Base-by-base conservation (phyloP, 2,329 filamentous ascomycete genomes). In the Elsinoe batatas region DNA sequence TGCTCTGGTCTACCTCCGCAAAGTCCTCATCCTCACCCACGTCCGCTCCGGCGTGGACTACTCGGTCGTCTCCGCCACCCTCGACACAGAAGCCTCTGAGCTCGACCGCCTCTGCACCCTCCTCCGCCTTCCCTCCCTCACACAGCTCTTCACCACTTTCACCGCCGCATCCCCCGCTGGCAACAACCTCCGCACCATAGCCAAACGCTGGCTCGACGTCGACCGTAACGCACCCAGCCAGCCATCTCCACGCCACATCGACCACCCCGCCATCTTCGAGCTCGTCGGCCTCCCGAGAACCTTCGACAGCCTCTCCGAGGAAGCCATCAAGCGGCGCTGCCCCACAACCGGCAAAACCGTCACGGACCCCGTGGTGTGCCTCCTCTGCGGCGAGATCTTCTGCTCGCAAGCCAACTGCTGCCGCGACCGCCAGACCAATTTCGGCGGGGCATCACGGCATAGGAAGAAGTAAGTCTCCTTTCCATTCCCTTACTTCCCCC, bases 351-450 rank as follows among this genome's bases (percentile, higher is more conserved):
- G 90, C 61, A 94, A 93, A 68, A 91, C 96, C 63, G 74, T 98
- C 51, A 85, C 84, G 1, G 94, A 98, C 69, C 90, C 93, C 0
- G 88, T 87, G 61, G 81, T 98, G 36, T 98, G 93, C 66, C 79
- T 98, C 37, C 89, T 96, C 73, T 98, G 93, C 67, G 91, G 93
- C 33, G 90, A 91, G n/a, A 88, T 98, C 38, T 91, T 96, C 71
- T 98, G 93, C 71, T 89, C 87, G 8, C 93, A 98, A 74, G 89
- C 87, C 44, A 85, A 91, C 46, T 98, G 93, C 73, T 98, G 93
- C 68, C 82, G 88, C 65, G 83, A 83, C 63, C 76, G 82, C 58
- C 80, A 80, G 57, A 71, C 61, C 68, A 53, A 38, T 13, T 38
- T 74, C 68, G 91, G 91, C 44, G 91, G 94, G 32, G 91, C 88